Evolutionary conservation across 495 filamentous ascomycete genomes (phyloP).

Genomic region (Penicillium riverlandense): DNA sequence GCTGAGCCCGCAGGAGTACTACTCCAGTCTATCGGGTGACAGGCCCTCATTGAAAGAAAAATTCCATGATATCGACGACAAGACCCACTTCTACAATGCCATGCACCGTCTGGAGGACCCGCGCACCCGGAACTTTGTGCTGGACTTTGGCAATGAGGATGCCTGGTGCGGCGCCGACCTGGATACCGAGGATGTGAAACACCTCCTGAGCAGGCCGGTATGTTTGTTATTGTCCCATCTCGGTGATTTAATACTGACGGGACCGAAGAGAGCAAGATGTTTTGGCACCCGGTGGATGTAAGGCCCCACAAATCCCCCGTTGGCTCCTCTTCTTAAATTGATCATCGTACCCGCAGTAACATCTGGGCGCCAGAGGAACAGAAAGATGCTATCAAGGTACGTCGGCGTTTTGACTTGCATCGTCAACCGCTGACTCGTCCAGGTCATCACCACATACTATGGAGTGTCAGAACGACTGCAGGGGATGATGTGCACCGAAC

Average conservation of each 20-base stretch:
- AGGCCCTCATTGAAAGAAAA: conserved; percentile 14
- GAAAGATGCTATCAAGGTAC: conserved; percentile 41
- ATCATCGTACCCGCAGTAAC: conserved; percentile 39
- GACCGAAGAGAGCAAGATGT: conserved; percentile 21
- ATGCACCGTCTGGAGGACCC: conserved; percentile 26
- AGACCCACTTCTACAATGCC: conserved; percentile 33
- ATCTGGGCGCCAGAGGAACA: conserved; percentile 66
- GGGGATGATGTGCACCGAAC: conserved; percentile 57
- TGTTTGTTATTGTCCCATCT: not conserved
- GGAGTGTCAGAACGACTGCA: conserved; percentile 61
- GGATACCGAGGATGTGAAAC: conserved; percentile 32
- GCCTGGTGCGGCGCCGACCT: conserved; percentile 59
- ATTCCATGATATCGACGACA: conserved; percentile 52
- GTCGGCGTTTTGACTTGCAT: not conserved
- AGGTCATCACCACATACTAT: conserved; percentile 46
- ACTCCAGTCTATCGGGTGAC: conserved; percentile 20
- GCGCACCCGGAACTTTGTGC: conserved; percentile 54
- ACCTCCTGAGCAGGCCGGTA: conserved; percentile 27
- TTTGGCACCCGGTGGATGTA: conserved; percentile 64
- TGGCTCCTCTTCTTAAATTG: conserved; percentile 1
- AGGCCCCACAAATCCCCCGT: conserved; percentile 8
- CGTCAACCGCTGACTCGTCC: not conserved
- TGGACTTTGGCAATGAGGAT: conserved; percentile 61
- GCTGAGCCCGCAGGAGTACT: conserved; percentile 28
- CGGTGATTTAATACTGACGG: not conserved